A percentile compares a stretch with the other conserved stretches of the same genome.
Conservation (phyloP, 306 rosid species). For the Notholithocarpus densiflorus region DNA sequence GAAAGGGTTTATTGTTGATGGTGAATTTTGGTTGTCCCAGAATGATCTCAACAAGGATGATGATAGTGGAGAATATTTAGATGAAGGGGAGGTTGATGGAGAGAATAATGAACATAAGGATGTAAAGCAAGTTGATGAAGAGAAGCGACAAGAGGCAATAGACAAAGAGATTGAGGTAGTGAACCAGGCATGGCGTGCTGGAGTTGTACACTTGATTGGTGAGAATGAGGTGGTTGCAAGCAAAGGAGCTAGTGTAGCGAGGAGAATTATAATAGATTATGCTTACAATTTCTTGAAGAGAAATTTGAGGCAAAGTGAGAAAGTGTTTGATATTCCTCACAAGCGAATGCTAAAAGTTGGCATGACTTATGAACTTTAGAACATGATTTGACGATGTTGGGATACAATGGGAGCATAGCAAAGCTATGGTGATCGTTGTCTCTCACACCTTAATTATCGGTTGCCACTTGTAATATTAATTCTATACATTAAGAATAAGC, state of each 20-base stretch:
- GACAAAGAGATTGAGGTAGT: constrained; percentile 13
- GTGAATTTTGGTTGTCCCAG: constrained; percentile 8
- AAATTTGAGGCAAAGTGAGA: constrained; percentile 26
- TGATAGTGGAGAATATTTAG: background rate
- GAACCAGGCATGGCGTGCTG: constrained; percentile 27
- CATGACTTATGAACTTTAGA: constrained; percentile 42
- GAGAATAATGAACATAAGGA: background rate
- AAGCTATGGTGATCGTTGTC: too few relatives aligned
- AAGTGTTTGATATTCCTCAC: constrained; percentile 33
- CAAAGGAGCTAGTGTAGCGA: constrained; percentile 23
- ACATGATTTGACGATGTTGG: background rate
- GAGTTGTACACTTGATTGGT: constrained; percentile 39
- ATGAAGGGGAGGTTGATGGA: background rate
- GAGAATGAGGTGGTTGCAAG: constrained; percentile 34
- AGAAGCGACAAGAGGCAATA: background rate
- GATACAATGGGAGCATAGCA: too few relatives aligned
- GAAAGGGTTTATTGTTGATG: constrained; percentile 21
- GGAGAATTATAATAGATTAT: constrained; percentile 30
- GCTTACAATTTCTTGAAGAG: constrained; percentile 39
- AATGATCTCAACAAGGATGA: background rate
- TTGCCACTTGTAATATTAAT: background rate
- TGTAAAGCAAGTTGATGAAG: background rate
- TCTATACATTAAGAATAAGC: constrained; percentile 63
- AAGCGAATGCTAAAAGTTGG: constrained; percentile 37
- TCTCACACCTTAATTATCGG: too few relatives aligned